Evolutionary conservation across 2,329 filamentous ascomycete species (phyloP).

Genomic region (Fusarium sp.): DNA sequence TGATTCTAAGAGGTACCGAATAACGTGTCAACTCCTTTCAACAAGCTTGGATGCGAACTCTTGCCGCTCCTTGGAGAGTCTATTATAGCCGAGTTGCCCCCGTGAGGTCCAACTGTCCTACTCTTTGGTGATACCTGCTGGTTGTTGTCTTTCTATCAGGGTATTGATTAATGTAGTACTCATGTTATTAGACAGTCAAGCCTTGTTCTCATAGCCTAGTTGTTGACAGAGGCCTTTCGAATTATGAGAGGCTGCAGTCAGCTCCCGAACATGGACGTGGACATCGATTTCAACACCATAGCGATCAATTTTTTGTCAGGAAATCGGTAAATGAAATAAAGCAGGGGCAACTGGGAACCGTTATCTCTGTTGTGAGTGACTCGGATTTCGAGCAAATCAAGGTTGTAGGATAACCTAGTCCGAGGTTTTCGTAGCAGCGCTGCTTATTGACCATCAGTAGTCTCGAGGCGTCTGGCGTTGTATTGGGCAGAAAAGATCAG

Average conservation of each 20-base stretch:
- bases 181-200: no score
- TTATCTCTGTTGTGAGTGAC: fast-evolving
- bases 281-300: not conserved
- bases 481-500: fast-evolving
- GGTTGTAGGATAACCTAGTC: not conserved
- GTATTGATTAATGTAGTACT: no score
- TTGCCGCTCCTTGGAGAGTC: not conserved
- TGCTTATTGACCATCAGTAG: not conserved
- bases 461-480: no score
- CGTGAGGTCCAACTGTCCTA: not conserved
- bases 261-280: not conserved
- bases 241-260: not conserved
- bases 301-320: not conserved
- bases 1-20: no score
- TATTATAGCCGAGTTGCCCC: not conserved
- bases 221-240: not conserved
- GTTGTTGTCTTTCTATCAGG: fast-evolving
- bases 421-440: not conserved
- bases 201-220: not conserved
- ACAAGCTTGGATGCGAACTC: not conserved
- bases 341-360: fast-evolving
- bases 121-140: no score
- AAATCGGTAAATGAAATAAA: not conserved
- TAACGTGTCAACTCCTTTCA: not conserved
- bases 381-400: not conserved